A percentile compares a stretch with the other conserved stretches of the same genome.
Conservation (phyloP, 2,329 filamentous ascomycete species). For the Tolypocladium endophyticum region DNA sequence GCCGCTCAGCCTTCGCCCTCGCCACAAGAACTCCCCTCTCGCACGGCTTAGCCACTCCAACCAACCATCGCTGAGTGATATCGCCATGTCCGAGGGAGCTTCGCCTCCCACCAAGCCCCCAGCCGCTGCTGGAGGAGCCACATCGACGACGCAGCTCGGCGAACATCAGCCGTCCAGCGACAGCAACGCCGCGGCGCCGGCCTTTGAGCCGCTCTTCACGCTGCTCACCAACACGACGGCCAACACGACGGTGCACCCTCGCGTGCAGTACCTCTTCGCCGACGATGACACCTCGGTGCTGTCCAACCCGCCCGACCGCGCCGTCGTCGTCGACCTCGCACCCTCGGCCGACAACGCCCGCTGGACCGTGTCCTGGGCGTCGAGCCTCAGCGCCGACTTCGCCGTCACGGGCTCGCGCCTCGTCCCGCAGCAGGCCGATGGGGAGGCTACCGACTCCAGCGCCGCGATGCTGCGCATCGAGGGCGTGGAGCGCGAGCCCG, state of each 20-base stretch:
- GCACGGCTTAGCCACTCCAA: neutral
- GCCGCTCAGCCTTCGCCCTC: neutral
- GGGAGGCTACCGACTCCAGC: constrained; percentile 13
- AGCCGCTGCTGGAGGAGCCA: neutral
- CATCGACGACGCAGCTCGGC: neutral
- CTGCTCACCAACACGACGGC: constrained; percentile 68
- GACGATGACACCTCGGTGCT: constrained; percentile 80
- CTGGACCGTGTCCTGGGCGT: constrained; percentile 54
- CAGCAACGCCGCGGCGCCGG: constrained; percentile 15
- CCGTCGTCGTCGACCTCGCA: constrained; percentile 46
- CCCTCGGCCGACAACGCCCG: constrained; percentile 26
- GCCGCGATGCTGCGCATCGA: constrained; percentile 23
- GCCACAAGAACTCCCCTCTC: neutral
- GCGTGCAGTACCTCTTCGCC: constrained; percentile 83
- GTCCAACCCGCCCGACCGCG: constrained; percentile 48
- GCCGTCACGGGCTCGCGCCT: constrained; percentile 40
- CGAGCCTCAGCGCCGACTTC: constrained; percentile 67
- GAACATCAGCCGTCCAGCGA: constrained; percentile 1
- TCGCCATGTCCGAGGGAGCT: neutral
- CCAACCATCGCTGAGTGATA: neutral
- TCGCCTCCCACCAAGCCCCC: neutral
- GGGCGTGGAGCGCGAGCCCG: constrained; percentile 26
- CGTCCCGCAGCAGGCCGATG: constrained; percentile 29
- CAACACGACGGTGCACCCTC: constrained; percentile 69
- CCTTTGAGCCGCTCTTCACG: constrained; percentile 75